These are phyloP conservation scores for Serendipita sp. DNA, from an alignment of 1,284 basidiomycete genomes.

Conservation along the genomic window DNA sequence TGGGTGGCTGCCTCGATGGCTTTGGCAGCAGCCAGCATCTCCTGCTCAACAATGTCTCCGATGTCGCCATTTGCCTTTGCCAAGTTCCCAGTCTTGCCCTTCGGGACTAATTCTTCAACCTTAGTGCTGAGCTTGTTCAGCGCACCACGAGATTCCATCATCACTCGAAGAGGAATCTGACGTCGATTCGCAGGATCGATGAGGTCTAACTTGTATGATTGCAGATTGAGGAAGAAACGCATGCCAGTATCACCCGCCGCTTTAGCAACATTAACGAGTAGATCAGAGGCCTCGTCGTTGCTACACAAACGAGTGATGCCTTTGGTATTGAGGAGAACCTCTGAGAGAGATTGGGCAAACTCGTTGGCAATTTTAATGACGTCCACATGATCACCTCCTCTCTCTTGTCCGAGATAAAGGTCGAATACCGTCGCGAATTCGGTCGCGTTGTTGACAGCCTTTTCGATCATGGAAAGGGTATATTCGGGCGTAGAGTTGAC, in stretches of 20 bases:
- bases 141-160: constrained; percentile 68
- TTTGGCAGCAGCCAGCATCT: constrained; percentile 86
- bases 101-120: constrained; percentile 78
- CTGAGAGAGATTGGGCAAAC: constrained; percentile 83
- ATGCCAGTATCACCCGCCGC: constrained; percentile 75
- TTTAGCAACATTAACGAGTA: constrained; percentile 76
- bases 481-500: constrained; percentile 95
- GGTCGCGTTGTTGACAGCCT: constrained; percentile 82
- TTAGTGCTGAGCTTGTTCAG: constrained; percentile 76
- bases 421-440: constrained; percentile 95
- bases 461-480: constrained; percentile 96
- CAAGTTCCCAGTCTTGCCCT: constrained; percentile 60
- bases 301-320: constrained; percentile 87
- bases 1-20: constrained; percentile 91
- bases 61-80: constrained; percentile 82
- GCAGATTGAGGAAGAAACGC: constrained; percentile 88
- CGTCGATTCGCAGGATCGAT: constrained; percentile 60
- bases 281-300: constrained; percentile 85
- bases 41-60: constrained; percentile 90
- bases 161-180: constrained; percentile 83
- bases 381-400: constrained; percentile 88
- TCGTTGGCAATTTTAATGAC: constrained; percentile 98
- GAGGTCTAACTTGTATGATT: constrained; percentile 85
- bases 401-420: constrained; percentile 76
- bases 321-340: constrained; percentile 87